Conservation (phyloP, 2,329 filamentous ascomycete genomes). For the Lachnellula willkommii region DNA sequence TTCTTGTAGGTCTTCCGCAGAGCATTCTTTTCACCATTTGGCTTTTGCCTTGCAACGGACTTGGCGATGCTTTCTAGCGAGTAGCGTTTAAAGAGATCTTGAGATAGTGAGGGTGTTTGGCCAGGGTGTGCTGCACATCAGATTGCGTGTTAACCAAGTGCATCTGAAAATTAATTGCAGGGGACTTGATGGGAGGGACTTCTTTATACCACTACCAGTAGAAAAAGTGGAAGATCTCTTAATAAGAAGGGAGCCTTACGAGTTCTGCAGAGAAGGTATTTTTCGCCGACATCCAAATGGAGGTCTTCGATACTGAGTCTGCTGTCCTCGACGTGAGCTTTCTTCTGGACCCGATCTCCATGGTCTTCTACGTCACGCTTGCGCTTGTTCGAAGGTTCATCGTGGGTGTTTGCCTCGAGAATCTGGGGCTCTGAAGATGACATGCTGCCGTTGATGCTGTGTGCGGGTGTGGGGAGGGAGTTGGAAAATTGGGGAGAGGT, state of each 20-base stretch:
- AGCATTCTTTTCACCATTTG: constrained; percentile 62
- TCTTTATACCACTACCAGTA: constrained; percentile 14
- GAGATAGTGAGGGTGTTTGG: constrained; percentile 44
- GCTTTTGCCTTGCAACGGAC: constrained; percentile 57
- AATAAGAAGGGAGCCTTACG: constrained; percentile 53
- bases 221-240: constrained; percentile 13
- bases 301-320: constrained; percentile 59
- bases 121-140: constrained; percentile 27
- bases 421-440: constrained; percentile 22
- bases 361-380: constrained; percentile 54
- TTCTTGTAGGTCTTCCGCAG: constrained; percentile 65
- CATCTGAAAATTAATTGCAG: constrained; percentile 20
- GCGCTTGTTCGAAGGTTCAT: constrained; percentile 55
- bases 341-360: constrained; percentile 55
- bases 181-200: constrained; percentile 7
- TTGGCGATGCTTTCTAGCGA: constrained; percentile 51
- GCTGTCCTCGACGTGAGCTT: constrained; percentile 56
- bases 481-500: constrained; percentile 41
- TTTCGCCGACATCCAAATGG: constrained; percentile 60
- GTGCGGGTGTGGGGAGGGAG: constrained; percentile 55
- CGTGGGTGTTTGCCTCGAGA: constrained; percentile 31
- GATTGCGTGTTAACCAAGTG: constrained; percentile 32
- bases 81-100: constrained; percentile 57
- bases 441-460: constrained; percentile 54
- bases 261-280: constrained; percentile 62